Evolutionary conservation across 164 flowering plant genomes (phyloP), one percentile per base, ranked within the genome.

Genomic region (Nymphaea thermarum): DNA sequence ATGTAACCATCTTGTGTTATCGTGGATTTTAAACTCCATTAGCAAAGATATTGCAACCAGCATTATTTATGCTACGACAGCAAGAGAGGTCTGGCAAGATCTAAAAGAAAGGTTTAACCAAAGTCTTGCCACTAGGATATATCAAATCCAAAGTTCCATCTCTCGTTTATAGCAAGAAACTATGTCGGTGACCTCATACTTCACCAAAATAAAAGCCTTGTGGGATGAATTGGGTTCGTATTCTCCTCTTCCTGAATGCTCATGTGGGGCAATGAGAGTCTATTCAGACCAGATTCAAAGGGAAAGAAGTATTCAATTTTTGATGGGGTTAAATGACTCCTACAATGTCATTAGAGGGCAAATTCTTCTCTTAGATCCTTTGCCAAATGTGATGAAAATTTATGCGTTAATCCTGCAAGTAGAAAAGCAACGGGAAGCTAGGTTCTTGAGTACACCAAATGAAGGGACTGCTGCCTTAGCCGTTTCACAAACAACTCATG

Each of bases 61-160:
- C 53, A 42, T 59, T 12, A 67, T 57, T 36, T 67, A 67, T 42
- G 63, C 63, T 36, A 63, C 55, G 15, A 5, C 45, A 4, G 63
- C 62, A 0, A 4, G 25, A 36, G 63, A 59, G 18, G 63, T 57
- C 36, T 42, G 69, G 63, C 2, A 5, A 4, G 63, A 67, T 42
- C 7, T 67, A 14, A 59, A 67, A 4, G 63, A 67, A 3, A 11
- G 63, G 4, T 67, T 59, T 59, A 12, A 17, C 14, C 69, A 41
- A 16, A 67, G 45, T 12, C 55, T 55, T 57, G 69, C 25, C 5
- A 62, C 63, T 59, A 36, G 63, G 8, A 57, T 67, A n/a, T 67
- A 44, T 36, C 69, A 67, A 42, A 55, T 67, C 44, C 25, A 42
- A 12, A 41, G 42, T 5, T 11, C 16, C 4, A 55, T 67, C 15